Evolutionary conservation across 257 asterid species (phyloP), one percentile per base, ranked within the genome.

Genomic region (Penstemon davidsonii): DNA sequence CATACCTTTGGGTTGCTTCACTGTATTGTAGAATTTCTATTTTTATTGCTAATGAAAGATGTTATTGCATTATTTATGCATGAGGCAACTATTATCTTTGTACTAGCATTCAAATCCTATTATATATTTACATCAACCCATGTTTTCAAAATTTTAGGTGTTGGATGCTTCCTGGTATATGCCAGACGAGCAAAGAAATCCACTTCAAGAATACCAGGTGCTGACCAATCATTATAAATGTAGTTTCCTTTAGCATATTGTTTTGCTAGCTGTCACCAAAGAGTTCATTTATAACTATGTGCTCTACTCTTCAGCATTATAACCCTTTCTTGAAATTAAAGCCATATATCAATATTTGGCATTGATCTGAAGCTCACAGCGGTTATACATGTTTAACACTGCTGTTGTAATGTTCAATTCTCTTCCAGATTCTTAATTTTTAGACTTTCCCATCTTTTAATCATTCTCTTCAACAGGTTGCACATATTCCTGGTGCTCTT

Each of bases 91-190:
- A 12, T 52, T 41, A 8, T 50, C 42, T 60, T 53, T 66, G 7
- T 57, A 63, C 53, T 18, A 18, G 25, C 67, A 42, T 66, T 69
- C 18, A 5, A 8, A 49, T 57, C 55, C 39, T 37, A 51, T 58
- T 52, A 45, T 61, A 11, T 25, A 55, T 55, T 55, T 60, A 64
- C 1, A n/a, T 68, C 50, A 46, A 52, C 42, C 41, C 49, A 45
- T 51, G 12, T 63, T 71, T 43, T 54, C 12, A 58, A 58, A 65
- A 57, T 62, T 65, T 63, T 74, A 91, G 99, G 95, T 94, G 77
- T 66, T 94, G 88, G 99, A 94, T 77, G 97, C 97, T 50, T 94
- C 99, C 52, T 94, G 99, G 99, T 94, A 94, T 79, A 94, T 94
- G 99, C 98, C 98, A 66, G 85, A 91, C 76, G 97, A 94, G 78